These are phyloP conservation scores for Mortierella sp. DNA, from an alignment of 371 early-diverging fungal genomes.

Conservation along the genomic window DNA sequence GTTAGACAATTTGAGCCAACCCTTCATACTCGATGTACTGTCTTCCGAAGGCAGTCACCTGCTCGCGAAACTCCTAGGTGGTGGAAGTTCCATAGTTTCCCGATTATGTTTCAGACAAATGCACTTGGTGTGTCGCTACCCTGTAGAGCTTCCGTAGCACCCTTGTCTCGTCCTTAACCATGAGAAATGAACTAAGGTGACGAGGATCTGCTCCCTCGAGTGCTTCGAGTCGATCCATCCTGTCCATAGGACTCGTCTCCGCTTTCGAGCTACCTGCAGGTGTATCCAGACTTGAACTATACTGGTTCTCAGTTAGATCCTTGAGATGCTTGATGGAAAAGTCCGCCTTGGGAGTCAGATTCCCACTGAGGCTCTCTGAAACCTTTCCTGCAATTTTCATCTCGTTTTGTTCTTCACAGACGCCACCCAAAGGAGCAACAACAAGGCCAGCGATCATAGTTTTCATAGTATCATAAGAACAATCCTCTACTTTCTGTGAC, in stretches of 20 bases:
- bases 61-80: neutral
- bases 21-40: no score
- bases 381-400: neutral
- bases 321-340: conserved; percentile 26
- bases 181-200: neutral
- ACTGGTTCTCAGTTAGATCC: neutral
- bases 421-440: conserved; percentile 13
- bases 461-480: no score
- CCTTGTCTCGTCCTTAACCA: neutral
- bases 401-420: conserved; percentile 1
- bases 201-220: conserved; percentile 5
- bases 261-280: no score
- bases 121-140: conserved; percentile 12
- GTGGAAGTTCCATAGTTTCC: neutral
- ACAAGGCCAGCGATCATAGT: conserved; percentile 21
- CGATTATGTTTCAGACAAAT: conserved; percentile 13
- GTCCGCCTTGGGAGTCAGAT: conserved; percentile 22
- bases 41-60: no score
- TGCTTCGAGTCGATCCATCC: neutral
- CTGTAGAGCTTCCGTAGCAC: conserved; percentile 10
- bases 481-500: no score
- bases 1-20: neutral
- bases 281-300: no score
- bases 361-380: neutral
- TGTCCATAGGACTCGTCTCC: neutral